phyloP scores from a whole-genome alignment of 208 protist species.

The Acanthamoeba triangularis region DNA sequence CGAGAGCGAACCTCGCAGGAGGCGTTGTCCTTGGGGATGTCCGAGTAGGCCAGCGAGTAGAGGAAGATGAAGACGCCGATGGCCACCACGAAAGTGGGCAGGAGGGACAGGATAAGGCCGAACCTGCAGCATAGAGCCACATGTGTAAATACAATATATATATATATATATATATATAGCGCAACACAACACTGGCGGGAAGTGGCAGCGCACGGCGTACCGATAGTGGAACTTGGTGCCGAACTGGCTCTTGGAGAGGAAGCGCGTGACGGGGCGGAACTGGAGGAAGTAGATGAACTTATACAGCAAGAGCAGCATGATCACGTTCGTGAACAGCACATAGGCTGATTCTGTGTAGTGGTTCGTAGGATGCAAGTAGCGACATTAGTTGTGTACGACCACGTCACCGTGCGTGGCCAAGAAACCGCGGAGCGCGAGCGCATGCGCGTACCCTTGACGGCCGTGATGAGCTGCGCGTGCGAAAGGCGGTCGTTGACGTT shows the following conservation, averaged over 20 bases:
- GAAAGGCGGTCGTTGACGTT: conserved; percentile 19
- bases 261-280: conserved; percentile 47
- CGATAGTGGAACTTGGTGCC: conserved; percentile 64
- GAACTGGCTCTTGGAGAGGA: conserved; percentile 44
- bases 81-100: conserved; percentile 21
- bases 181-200: neutral
- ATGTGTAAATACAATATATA: neutral
- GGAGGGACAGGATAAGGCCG: neutral
- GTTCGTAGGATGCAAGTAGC: too few species aligned
- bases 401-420: neutral
- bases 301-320: conserved; percentile 36
- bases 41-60: conserved; percentile 49
- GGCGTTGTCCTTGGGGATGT: conserved; percentile 52
- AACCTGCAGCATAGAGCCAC: neutral
- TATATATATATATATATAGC: too few species aligned
- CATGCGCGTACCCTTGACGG: neutral
- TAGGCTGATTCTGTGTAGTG: conserved; percentile 53
- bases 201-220: neutral
- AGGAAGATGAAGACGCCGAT: conserved; percentile 43
- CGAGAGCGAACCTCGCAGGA: conserved; percentile 13
- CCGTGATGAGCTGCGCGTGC: neutral
- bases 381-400: neutral
- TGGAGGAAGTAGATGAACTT: conserved; percentile 62
- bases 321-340: conserved; percentile 11
- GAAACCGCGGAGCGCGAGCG: neutral